A percentile compares a stretch with the other conserved stretches of the same genome.
These are phyloP conservation scores for Phytopythium aichiense DNA, from an alignment of 352 stramenopile species.

Conservation along the genomic window DNA sequence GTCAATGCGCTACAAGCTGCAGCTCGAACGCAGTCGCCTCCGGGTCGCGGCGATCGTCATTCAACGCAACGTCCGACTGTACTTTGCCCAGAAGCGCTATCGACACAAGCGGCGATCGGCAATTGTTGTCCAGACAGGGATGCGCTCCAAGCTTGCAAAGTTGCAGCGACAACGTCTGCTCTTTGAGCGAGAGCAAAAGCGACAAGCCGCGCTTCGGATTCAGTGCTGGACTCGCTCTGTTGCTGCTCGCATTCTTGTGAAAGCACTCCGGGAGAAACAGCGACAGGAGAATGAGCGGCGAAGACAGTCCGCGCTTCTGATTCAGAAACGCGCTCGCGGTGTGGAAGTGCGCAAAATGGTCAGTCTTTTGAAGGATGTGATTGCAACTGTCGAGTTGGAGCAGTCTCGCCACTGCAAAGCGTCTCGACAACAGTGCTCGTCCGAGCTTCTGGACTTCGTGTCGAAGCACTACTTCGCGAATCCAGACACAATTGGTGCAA, in stretches of 20 bases:
- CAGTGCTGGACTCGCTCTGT: conserved; percentile 32
- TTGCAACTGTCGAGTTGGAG: conserved; percentile 38
- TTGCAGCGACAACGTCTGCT: conserved; percentile 14
- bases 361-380: conserved; percentile 32
- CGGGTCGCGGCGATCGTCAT: conserved; percentile 27
- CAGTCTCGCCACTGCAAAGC: conserved; percentile 35
- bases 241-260: conserved; percentile 16
- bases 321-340: conserved; percentile 50
- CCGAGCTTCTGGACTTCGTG: conserved; percentile 47
- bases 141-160: conserved; percentile 32
- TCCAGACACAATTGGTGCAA: neutral
- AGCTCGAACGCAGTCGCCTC: conserved; percentile 15
- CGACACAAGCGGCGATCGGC: conserved; percentile 16
- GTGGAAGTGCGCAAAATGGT: conserved; percentile 35
- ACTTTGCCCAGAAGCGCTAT: conserved; percentile 15
- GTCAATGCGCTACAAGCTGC: conserved; percentile 7
- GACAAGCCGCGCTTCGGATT: conserved; percentile 17
- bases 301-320: conserved; percentile 38
- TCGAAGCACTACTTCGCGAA: conserved; percentile 28
- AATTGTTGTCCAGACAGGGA: conserved; percentile 38
- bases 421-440: conserved; percentile 22
- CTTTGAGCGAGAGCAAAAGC: conserved; percentile 8
- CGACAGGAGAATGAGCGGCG: conserved; percentile 22
- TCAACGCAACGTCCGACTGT: conserved; percentile 30
- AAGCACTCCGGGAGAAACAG: conserved; percentile 21